Percentiles rank a stretch among this genome's conserved stretches.
Evolutionary conservation across 495 filamentous ascomycete species (phyloP).

Genomic region (Neurospora pannonica): DNA sequence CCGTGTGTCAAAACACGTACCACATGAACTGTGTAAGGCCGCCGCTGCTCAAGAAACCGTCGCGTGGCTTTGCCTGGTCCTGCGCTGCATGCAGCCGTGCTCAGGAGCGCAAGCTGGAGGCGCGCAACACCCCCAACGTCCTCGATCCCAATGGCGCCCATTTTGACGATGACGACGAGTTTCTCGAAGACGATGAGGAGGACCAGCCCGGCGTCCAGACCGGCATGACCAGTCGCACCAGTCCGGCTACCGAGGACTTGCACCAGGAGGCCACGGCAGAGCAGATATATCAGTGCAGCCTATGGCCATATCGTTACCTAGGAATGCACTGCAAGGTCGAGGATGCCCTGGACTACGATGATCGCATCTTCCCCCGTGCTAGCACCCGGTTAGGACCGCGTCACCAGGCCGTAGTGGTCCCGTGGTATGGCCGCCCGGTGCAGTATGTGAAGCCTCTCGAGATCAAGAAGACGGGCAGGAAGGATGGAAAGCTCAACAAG

Average conservation of each 20-base stretch:
- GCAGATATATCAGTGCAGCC: constrained; percentile 79
- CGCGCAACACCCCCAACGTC: constrained; percentile 68
- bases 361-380: constrained; percentile 93
- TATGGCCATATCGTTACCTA: constrained; percentile 95
- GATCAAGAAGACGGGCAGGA: constrained; percentile 58
- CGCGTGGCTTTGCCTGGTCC: constrained; percentile 95
- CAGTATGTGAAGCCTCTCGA: constrained; percentile 83
- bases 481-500: constrained; percentile 65
- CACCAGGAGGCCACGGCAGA: constrained; percentile 71
- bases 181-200: constrained; percentile 59
- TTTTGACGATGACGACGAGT: constrained; percentile 23
- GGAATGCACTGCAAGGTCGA: constrained; percentile 94
- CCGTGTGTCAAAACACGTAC: constrained; percentile 87
- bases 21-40: constrained; percentile 98
- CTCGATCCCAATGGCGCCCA: constrained; percentile 22
- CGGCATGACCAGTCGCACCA: constrained; percentile 48
- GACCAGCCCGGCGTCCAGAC: constrained; percentile 64
- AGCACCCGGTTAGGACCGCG: constrained; percentile 86
- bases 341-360: constrained; percentile 94
- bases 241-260: constrained; percentile 44
- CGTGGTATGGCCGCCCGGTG: constrained; percentile 78
- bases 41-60: constrained; percentile 89
- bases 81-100: constrained; percentile 92
- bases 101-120: constrained; percentile 86
- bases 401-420: constrained; percentile 77